Conservation (phyloP, 2,329 filamentous ascomycete species). For the Hortaea sp. region DNA sequence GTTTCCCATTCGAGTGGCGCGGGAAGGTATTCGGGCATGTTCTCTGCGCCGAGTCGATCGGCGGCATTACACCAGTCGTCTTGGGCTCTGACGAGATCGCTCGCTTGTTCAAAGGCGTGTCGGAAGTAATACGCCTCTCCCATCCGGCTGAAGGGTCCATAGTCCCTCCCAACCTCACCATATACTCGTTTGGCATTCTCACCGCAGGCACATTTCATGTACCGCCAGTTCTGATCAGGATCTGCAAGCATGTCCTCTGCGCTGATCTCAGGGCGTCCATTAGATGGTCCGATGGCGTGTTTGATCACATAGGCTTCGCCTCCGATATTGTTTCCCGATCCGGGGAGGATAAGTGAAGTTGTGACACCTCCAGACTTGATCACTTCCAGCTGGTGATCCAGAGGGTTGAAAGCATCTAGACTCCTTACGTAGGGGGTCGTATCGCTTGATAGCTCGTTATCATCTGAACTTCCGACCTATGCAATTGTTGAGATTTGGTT, state of each 20-base stretch:
- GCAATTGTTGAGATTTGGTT: no score
- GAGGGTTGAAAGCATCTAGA: constrained; percentile 54
- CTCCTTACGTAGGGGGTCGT: constrained; percentile 60
- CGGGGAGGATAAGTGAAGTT: constrained; percentile 56
- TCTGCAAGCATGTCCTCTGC: constrained; percentile 55
- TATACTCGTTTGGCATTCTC: constrained; percentile 33
- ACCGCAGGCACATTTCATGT: constrained; percentile 64
- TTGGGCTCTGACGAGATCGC: constrained; percentile 47
- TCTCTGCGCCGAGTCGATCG: constrained; percentile 39
- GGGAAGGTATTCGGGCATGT: constrained; percentile 49
- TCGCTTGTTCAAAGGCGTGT: constrained; percentile 56
- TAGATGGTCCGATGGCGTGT: constrained; percentile 50
- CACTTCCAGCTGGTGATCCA: constrained; percentile 55
- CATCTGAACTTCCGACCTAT: constrained; percentile 43
- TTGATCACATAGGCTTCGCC: constrained; percentile 63
- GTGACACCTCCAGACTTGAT: constrained; percentile 68
- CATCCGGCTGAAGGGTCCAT: constrained; percentile 50
- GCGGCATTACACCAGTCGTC: constrained; percentile 59
- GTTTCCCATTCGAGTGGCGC: constrained; percentile 55
- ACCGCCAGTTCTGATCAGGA: constrained; percentile 55
- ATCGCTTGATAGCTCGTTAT: constrained; percentile 54
- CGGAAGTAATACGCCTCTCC: constrained; percentile 62
- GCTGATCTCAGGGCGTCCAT: constrained; percentile 54
- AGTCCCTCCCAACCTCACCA: constrained; percentile 41
- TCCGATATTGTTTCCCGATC: constrained; percentile 61